A percentile compares a stretch with the other conserved stretches of the same genome.
These are phyloP conservation scores for Trichoderma breve DNA, from an alignment of 2,329 filamentous ascomycete genomes.

Conservation along the genomic window DNA sequence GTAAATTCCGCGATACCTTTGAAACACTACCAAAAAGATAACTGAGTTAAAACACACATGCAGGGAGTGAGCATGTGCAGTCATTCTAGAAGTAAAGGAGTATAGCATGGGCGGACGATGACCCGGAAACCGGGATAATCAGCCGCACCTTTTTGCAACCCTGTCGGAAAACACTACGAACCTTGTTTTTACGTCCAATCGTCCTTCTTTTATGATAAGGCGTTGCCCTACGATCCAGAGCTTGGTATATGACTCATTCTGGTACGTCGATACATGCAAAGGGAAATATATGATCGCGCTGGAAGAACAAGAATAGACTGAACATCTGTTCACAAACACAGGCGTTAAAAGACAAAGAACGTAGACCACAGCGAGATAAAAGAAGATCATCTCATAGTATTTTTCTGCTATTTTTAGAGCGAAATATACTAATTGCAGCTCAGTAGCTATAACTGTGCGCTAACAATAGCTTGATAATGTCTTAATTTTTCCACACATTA, in stretches of 20 bases:
- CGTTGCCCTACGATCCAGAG: not conserved
- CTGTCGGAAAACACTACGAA: not conserved
- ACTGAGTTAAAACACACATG: not conserved
- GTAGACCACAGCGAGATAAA: not conserved
- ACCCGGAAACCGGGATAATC: not conserved
- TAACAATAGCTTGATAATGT: not conserved
- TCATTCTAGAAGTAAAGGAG: not conserved
- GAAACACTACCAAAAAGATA: not conserved
- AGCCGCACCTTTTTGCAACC: not conserved
- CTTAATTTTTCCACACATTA: slow-evolving; percentile 2
- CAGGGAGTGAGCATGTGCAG: not conserved
- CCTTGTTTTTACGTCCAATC: not conserved
- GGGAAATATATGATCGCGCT: not conserved
- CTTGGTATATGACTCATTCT: not conserved
- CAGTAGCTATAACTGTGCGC: not conserved
- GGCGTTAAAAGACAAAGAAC: not conserved
- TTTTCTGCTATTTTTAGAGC: not conserved
- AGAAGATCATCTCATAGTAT: not conserved
- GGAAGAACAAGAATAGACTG: too few relatives aligned
- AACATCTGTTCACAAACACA: not conserved
- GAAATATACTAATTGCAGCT: not conserved
- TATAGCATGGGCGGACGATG: not conserved
- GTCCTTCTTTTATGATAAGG: not conserved
- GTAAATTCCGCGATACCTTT: not conserved
- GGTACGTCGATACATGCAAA: not conserved